Evolutionary conservation across 2,329 filamentous ascomycete species (phyloP).

Genomic region (Fusarium pininemorale): DNA sequence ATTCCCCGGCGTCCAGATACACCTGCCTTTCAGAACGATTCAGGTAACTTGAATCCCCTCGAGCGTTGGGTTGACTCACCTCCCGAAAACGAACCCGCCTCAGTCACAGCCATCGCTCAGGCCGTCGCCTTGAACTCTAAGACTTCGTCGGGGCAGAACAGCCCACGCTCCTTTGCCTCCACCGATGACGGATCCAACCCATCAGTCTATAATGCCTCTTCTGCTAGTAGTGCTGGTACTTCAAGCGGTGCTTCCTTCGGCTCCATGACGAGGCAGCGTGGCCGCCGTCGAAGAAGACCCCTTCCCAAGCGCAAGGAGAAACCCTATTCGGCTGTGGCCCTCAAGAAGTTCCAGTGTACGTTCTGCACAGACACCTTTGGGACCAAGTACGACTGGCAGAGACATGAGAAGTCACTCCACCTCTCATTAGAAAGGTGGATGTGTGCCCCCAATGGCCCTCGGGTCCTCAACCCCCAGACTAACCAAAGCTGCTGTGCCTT

Average conservation of each 20-base stretch:
- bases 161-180: rapidly evolving
- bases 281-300: background rate
- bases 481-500: background rate
- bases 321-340: background rate
- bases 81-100: background rate
- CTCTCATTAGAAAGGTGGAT: background rate
- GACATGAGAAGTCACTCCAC: background rate
- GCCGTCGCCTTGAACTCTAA: rapidly evolving
- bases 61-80: background rate
- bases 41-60: rapidly evolving
- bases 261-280: background rate
- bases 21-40: no score
- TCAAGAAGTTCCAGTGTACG: background rate
- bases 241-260: rapidly evolving
- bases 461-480: rapidly evolving
- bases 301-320: background rate
- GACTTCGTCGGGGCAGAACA: rapidly evolving
- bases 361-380: background rate
- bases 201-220: background rate
- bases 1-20: background rate
- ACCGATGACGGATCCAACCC: background rate
- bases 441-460: rapidly evolving
- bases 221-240: rapidly evolving
- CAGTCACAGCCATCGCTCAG: background rate
- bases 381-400: background rate